Evolutionary conservation across 2,329 filamentous ascomycete species (phyloP), one percentile per base, ranked within the genome.

Genomic region (Alternaria brassicicola): DNA sequence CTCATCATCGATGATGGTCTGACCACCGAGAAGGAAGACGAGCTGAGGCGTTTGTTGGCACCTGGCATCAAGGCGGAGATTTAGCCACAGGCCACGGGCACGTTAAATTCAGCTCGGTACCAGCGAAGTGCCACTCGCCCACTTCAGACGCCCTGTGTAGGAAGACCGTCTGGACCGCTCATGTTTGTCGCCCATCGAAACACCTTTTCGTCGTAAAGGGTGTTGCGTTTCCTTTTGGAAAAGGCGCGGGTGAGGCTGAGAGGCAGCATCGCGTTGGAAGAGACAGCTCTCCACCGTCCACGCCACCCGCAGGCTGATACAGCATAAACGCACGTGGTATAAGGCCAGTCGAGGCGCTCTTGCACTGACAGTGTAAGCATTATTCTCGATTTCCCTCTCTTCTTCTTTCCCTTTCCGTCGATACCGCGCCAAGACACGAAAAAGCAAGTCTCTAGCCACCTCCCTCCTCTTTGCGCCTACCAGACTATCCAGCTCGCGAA

Each of bases 171-270:
- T 47, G 19, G 43, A 47, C 43, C 43, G 19, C 19, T 47, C 4
- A 21, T 38, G 17, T 38, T 17, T 38, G 17, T 38, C 9, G 17
- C 35, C 13, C 30, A 47, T 47, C 43, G 43, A 25, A 47, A 47
- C 30, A 47, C 43, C 19, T 35, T n/a, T 47, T 19, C 19, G 19
- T 47, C 19, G 43, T 21, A 35, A n/a, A 47, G 28, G 43, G 30
- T 25, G 43, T 33, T 31, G 43, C 43, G 15, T 9, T 47, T 47
- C 28, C 43, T 47, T 47, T 47, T 47, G 43, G 43, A 47, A 47
- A 47, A 47, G 19, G 30, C 28, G 43, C 43, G 19, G 28, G 15
- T 9, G 30, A 47, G 43, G 43, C 43, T 47, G 43, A 47, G 21
- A 47, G 33, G 28, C 43, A 47, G 28, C 17, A n/a, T 47, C 30